These are phyloP conservation scores for Creolimax fragrantissima DNA, from an alignment of 78 protist genomes.

Conservation along the genomic window DNA sequence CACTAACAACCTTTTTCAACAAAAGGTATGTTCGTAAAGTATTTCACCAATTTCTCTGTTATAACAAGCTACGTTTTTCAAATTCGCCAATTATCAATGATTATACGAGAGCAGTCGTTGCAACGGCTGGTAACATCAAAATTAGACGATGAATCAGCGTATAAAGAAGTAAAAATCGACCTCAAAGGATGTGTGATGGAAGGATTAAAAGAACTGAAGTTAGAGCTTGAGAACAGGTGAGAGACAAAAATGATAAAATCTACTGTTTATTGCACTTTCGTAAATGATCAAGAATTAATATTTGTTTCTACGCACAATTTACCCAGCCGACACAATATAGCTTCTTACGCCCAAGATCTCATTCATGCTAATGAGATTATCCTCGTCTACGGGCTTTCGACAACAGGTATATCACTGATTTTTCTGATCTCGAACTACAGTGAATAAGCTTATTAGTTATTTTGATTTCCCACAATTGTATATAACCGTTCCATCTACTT, in stretches of 20 bases:
- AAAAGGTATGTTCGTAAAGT: background rate
- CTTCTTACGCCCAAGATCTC: background rate
- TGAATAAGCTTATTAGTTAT: too few species aligned
- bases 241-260: background rate
- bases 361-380: background rate
- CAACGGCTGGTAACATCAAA: background rate
- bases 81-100: background rate
- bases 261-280: too few species aligned
- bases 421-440: too few species aligned
- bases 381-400: background rate
- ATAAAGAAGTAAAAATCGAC: conserved; percentile 39
- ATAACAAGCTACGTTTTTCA: background rate
- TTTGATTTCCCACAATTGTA: too few species aligned
- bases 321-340: background rate
- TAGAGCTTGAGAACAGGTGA: conserved; percentile 5
- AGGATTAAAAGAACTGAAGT: conserved; percentile 51
- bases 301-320: background rate
- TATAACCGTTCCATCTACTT: too few species aligned
- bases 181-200: conserved; percentile 54
- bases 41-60: background rate
- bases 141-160: background rate
- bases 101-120: background rate
- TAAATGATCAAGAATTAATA: too few species aligned
- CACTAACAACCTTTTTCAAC: background rate
- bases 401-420: background rate